Conservation (phyloP, 768 basidiomycete genomes). For the Trametes punicea region DNA sequence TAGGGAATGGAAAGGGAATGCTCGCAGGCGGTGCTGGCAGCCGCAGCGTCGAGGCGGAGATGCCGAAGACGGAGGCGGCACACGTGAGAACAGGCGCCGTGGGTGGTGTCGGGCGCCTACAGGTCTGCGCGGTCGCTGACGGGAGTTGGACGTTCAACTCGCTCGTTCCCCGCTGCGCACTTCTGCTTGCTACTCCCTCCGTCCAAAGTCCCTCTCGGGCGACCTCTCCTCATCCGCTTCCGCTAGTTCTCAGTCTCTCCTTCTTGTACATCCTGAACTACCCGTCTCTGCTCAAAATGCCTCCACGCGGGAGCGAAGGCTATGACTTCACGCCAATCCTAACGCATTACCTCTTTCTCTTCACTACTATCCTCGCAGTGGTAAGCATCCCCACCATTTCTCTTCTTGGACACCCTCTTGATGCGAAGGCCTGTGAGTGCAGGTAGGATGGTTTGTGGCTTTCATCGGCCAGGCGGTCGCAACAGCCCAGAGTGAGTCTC, state of each 20-base stretch:
- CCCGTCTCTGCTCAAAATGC: conserved; percentile 33
- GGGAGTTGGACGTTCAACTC: conserved; percentile 12
- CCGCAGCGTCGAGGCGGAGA: background rate
- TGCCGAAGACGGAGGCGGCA: background rate
- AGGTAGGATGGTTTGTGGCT: conserved; percentile 41
- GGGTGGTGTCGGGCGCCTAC: background rate
- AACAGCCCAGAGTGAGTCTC: conserved; percentile 33
- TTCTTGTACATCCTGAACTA: background rate
- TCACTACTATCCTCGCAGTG: conserved; percentile 77
- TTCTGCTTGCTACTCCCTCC: background rate
- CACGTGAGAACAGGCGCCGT: background rate
- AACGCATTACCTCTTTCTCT: conserved; percentile 88
- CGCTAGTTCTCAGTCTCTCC: background rate
- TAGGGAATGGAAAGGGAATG: background rate
- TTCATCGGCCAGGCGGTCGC: conserved; percentile 49
- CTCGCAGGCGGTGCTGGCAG: background rate
- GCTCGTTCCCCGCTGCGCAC: conserved; percentile 19
- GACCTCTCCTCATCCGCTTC: background rate
- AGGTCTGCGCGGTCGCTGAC: background rate
- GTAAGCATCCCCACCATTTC: conserved; percentile 43
- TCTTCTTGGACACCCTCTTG: background rate
- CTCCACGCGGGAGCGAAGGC: conserved; percentile 55
- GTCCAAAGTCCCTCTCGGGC: conserved; percentile 3
- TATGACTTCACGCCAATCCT: conserved; percentile 87
- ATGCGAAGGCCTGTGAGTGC: background rate